These are phyloP conservation scores for Russula abietina DNA, from an alignment of 768 basidiomycete genomes.

Conservation along the genomic window DNA sequence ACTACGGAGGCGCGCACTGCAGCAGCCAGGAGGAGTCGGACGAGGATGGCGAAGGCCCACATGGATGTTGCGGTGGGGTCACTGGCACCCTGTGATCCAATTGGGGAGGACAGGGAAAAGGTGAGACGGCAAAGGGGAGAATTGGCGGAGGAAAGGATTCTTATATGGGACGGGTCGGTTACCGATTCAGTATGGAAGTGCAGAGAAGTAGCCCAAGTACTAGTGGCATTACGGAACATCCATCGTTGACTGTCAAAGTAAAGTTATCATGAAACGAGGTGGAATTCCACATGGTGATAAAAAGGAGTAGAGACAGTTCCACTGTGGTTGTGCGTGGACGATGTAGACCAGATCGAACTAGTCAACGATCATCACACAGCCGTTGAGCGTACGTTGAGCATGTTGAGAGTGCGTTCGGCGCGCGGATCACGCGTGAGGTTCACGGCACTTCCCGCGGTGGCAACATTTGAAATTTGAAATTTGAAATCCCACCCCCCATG, in stretches of 20 bases:
- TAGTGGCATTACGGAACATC: not conserved
- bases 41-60: not conserved
- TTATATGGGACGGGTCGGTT: not conserved
- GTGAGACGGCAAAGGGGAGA: not conserved
- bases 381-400: too few relatives aligned
- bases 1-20: constrained; percentile 3
- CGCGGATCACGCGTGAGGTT: too few relatives aligned
- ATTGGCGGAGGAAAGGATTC: not conserved
- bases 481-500: too few relatives aligned
- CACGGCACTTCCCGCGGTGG: too few relatives aligned
- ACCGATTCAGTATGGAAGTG: not conserved
- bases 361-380: too few relatives aligned
- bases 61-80: not conserved
- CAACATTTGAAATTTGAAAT: too few relatives aligned
- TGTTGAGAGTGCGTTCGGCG: too few relatives aligned
- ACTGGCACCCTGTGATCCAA: too few relatives aligned
- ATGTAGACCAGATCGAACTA: too few relatives aligned
- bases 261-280: not conserved
- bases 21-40: constrained; percentile 8
- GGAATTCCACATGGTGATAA: not conserved
- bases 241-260: not conserved
- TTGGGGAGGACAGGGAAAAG: not conserved
- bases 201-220: not conserved
- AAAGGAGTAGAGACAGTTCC: not conserved
- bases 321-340: too few relatives aligned